Evolutionary conservation across 331 rosid genomes (phyloP), one percentile per base, ranked within the genome.

Genomic region (Acacia concinna): DNA sequence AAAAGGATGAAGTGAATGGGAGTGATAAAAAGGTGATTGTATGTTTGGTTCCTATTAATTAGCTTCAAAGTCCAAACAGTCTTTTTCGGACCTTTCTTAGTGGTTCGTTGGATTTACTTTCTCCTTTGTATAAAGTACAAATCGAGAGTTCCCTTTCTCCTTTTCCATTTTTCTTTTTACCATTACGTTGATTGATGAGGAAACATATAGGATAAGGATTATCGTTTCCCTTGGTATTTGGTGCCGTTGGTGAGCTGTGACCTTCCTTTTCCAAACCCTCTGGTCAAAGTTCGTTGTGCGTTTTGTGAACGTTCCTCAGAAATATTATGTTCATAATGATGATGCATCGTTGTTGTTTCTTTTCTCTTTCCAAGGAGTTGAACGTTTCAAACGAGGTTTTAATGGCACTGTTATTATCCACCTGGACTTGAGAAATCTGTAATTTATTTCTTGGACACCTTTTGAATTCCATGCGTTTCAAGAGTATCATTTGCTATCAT

Each of bases 1-100:
- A 43, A 11, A 62, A 77, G 76, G 81, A 52, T 65, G 74, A 83
- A 83, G 82, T 40, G 56, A 79, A 86, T 52, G 63, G 15, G 31
- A 70, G 77, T 44, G 77, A 25, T 38, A 71, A 30, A 77, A 83
- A 77, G 87, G 74, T 32, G 69, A 2, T 27, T 80, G 75, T 75
- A 86, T 80, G 80, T 78, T 63, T 80, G 80, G 83, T 77, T 83
- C 59, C 84, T 84, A 78, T 83, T 84, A 82, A 84, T 73, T 84
- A 77, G 56, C 79, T 78, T n/a, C n/a, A n/a, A n/a, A n/a, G n/a
- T n/a, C 79, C 71, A 56, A 52, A 34, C 84, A 76, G 89, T 83
- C 84, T 84, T 84, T 90, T 81, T 60, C 79, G 31, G 78, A 81
- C 79, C 82, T 83, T 80, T 59, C 73, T 51, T 79, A 78, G 74